These are phyloP conservation scores for Calocybe gangraenosa DNA, from an alignment of 768 basidiomycete genomes.

Conservation along the genomic window DNA sequence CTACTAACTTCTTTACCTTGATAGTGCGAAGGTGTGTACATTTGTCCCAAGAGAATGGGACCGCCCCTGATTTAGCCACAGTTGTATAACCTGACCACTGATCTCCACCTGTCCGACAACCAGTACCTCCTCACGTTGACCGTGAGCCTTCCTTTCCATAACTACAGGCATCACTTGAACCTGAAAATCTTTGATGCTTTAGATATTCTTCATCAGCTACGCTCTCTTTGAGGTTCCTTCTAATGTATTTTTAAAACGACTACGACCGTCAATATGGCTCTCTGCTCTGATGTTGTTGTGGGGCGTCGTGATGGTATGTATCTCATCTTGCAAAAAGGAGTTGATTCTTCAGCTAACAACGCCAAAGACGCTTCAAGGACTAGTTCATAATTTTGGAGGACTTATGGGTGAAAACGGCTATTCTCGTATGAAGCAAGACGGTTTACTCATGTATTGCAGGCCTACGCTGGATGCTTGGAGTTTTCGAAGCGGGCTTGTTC, in stretches of 20 bases:
- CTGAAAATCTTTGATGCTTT: not conserved
- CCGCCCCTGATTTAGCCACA: constrained; percentile 21
- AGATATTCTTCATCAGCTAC: constrained; percentile 59
- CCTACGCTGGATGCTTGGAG: constrained; percentile 68
- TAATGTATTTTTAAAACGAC: constrained; percentile 66
- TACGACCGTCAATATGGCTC: constrained; percentile 76
- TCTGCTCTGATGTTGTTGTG: constrained; percentile 69
- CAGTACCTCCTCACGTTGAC: constrained; percentile 67
- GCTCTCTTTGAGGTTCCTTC: constrained; percentile 76
- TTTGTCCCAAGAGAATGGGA: not conserved
- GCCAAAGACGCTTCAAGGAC: constrained; percentile 64
- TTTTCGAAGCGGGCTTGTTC: constrained; percentile 69
- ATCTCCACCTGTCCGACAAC: constrained; percentile 57
- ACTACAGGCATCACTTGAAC: constrained; percentile 14
- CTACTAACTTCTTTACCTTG: constrained; percentile 7
- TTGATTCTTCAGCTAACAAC: constrained; percentile 12
- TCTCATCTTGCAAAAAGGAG: not conserved
- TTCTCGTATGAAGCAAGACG: not conserved
- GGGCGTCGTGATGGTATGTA: constrained; percentile 69
- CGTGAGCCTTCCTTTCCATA: constrained; percentile 23
- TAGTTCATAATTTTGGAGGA: constrained; percentile 65
- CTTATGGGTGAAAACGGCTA: constrained; percentile 48
- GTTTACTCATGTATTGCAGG: constrained; percentile 29
- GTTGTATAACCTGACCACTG: constrained; percentile 59
- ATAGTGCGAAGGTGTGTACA: constrained; percentile 40